Base-by-base conservation (phyloP, 1,139 yeast species). In the Blastobotrys malaysiensis region DNA sequence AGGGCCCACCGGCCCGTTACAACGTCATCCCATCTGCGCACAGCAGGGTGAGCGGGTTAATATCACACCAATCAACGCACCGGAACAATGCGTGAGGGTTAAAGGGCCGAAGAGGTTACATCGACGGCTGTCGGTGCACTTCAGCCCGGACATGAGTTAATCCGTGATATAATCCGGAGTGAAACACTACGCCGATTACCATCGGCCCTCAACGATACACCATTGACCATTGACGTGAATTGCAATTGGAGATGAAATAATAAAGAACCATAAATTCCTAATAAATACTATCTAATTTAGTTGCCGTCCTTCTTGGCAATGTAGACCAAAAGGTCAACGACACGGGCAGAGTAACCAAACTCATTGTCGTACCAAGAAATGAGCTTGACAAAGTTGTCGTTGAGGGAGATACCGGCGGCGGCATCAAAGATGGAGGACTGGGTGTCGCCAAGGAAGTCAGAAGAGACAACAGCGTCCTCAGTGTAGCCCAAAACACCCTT, bases 321-420 rank as follows among this genome's bases (percentile, higher is more conserved):
- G 81, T 79, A 83, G 75, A 83, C 81, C 72, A 86, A 78, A 72
- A 86, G 82, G 81, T 86, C 95, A 65, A 86, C 91, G 62, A 86
- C 95, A 81, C 95, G 87, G 79, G 89, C 84, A 69, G 93, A 86
- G 88, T 87, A 87, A 73, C 95, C 95, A 80, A 73, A 87, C 79
- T 87, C 95, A 78, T 86, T 86, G 75, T 87, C 95, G 83, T 86
- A 86, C 95, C 95, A 86, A 59, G 93, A 78, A 75, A 86, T 80
- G 76, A 87, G 84, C 83, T 86, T 86, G 77, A 86, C 89, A 74
- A 86, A 86, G 72, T 82, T 81, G 75, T 88, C 88, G 72, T 86
- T 83, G 72, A 86, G 81, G 71, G 82, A 80, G 77, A 86, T 86
- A 79, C 93, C 90, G 61, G 95, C 95, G 79, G 81, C 79, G 69